phyloP scores from a whole-genome alignment of 2,329 filamentous ascomycete species.

The Trichoderma oligosporum region DNA sequence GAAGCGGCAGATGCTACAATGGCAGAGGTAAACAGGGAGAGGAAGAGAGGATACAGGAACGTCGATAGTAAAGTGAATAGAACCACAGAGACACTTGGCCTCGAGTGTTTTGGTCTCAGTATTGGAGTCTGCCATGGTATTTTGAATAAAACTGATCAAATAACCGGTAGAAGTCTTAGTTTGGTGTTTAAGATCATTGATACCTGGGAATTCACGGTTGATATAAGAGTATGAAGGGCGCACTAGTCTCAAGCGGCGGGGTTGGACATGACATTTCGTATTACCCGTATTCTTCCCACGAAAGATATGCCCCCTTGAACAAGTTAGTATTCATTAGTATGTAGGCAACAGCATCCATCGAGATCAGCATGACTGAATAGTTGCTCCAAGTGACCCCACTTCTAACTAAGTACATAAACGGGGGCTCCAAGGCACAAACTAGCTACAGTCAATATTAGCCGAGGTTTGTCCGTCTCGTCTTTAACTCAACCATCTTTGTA shows the following conservation, averaged over 20 bases:
- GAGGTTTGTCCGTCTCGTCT: conserved; percentile 26
- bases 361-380: background rate
- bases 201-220: background rate
- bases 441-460: conserved; percentile 26
- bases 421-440: too few species aligned
- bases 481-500: background rate
- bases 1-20: conserved; percentile 45
- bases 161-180: conserved; percentile 3
- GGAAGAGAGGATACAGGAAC: conserved; percentile 39
- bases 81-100: conserved; percentile 45
- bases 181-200: background rate
- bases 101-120: conserved; percentile 35
- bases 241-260: background rate
- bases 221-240: background rate
- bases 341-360: background rate
- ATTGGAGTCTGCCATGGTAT: conserved; percentile 1
- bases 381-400: background rate
- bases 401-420: background rate
- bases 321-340: too few species aligned
- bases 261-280: background rate
- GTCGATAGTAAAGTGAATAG: conserved; percentile 41
- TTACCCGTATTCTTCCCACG: background rate
- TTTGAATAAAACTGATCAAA: background rate
- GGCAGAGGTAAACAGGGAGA: conserved; percentile 42
- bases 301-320: too few species aligned